Evolutionary conservation across 148 eudicot genomes (phyloP).

Genomic region (Salicornia ramosissima): DNA sequence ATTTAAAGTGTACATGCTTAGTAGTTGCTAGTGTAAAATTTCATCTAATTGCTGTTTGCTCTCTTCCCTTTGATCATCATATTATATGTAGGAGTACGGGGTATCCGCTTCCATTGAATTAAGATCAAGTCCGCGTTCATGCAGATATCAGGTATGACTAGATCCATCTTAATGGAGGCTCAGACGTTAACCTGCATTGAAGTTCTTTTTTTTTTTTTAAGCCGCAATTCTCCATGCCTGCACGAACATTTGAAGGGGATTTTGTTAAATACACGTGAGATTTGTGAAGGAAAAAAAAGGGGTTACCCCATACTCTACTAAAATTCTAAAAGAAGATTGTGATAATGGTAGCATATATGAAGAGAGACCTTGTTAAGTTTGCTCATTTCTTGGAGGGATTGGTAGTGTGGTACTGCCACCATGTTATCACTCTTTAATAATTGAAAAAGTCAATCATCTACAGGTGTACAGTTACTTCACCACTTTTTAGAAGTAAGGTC

Average conservation of each 20-base stretch:
- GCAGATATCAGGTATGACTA: slow-evolving; percentile 61
- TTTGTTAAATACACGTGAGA: not conserved
- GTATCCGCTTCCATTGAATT: slow-evolving; percentile 43
- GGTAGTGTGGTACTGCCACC: too few species aligned
- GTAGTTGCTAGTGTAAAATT: not conserved
- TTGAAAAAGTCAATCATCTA: too few species aligned
- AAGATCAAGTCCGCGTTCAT: slow-evolving; percentile 63
- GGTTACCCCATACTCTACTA: too few species aligned
- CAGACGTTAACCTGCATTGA: not conserved
- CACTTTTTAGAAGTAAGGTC: too few species aligned
- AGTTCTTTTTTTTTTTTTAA: not conserved
- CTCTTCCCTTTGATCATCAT: not conserved
- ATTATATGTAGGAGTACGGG: slow-evolving; percentile 63
- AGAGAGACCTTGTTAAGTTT: too few species aligned
- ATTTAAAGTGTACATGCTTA: not conserved
- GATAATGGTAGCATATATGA: too few species aligned
- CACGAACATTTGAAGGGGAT: not conserved
- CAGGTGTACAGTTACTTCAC: too few species aligned
- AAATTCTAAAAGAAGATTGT: too few species aligned
- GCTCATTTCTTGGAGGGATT: too few species aligned
- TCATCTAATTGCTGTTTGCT: not conserved
- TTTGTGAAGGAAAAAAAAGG: too few species aligned
- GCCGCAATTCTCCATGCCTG: not conserved
- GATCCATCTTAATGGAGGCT: not conserved
- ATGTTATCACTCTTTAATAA: too few species aligned